These are phyloP conservation scores for California macrophylla DNA, from an alignment of 441 rosid genomes.

Conservation along the genomic window DNA sequence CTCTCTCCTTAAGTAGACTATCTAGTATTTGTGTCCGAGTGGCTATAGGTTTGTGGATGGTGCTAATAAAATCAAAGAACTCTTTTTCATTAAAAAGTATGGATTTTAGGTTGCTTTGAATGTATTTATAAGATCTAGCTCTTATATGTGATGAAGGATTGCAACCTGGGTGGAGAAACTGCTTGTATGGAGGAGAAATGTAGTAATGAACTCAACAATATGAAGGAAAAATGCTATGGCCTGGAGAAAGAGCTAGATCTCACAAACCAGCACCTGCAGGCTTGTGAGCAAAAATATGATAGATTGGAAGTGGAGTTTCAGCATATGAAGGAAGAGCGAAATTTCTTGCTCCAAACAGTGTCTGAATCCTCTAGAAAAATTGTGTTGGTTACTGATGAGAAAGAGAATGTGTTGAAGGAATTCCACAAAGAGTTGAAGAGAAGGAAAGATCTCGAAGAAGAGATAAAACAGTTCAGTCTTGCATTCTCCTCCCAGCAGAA, in stretches of 20 bases:
- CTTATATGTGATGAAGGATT: constrained; percentile 46
- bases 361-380: constrained; percentile 40
- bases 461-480: constrained; percentile 51
- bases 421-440: constrained; percentile 42
- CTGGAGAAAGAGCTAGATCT: constrained; percentile 38
- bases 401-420: constrained; percentile 51
- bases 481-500: constrained; percentile 54
- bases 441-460: constrained; percentile 55
- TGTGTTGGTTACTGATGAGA: constrained; percentile 30
- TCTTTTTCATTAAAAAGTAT: no score
- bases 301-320: constrained; percentile 49
- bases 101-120: not conserved
- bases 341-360: constrained; percentile 29
- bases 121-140: constrained; percentile 30
- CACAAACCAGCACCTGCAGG: constrained; percentile 37
- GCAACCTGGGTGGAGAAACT: constrained; percentile 32
- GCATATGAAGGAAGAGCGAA: constrained; percentile 48
- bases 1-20: no score
- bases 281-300: constrained; percentile 37
- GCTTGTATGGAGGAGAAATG: constrained; percentile 32
- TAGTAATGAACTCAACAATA: constrained; percentile 33
- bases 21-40: no score
- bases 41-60: no score
- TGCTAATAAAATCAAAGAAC: no score
- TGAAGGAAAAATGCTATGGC: constrained; percentile 40